Percentiles rank a stretch among this genome's conserved stretches.
Evolutionary conservation across 768 basidiomycete genomes (phyloP).

Genomic region (Krasilnikovozyma curviuscula): DNA sequence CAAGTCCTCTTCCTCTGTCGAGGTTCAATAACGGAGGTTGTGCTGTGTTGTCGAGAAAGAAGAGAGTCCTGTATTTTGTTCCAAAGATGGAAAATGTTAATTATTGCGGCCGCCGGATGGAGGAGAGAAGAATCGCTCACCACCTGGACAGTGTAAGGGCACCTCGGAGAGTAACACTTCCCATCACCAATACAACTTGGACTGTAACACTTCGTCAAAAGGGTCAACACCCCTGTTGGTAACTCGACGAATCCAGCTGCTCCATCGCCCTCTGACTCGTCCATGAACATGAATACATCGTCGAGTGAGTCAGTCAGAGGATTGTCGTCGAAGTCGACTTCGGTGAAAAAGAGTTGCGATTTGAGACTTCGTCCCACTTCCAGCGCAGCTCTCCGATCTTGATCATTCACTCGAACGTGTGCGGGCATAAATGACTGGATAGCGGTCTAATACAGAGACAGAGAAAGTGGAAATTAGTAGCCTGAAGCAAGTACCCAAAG

Average conservation of each 20-base stretch:
- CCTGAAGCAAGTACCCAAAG: too few relatives aligned
- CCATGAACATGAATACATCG: slow-evolving; percentile 82
- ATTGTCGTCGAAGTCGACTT: slow-evolving; percentile 83
- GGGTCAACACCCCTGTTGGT: slow-evolving; percentile 75
- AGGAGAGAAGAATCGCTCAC: slow-evolving; percentile 4
- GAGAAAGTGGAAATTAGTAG: background rate
- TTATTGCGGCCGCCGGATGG: background rate
- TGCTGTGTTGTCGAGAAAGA: background rate
- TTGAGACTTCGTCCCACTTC: slow-evolving; percentile 79
- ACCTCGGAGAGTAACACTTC: slow-evolving; percentile 64
- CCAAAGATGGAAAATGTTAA: background rate
- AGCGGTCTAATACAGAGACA: slow-evolving; percentile 42
- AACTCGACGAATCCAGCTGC: slow-evolving; percentile 32
- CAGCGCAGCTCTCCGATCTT: slow-evolving; percentile 62
- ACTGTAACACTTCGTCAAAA: slow-evolving; percentile 76
- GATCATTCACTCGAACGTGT: slow-evolving; percentile 54
- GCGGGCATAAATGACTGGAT: slow-evolving; percentile 73
- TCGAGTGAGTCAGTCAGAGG: slow-evolving; percentile 70
- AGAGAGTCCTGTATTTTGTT: background rate
- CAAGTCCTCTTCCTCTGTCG: slow-evolving; percentile 30
- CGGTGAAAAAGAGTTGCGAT: slow-evolving; percentile 83
- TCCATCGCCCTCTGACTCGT: slow-evolving; percentile 35
- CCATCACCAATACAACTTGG: slow-evolving; percentile 62
- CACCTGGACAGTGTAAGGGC: slow-evolving; percentile 27
- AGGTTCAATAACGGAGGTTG: background rate